These are phyloP conservation scores for Pterula multifida DNA, from an alignment of 1,284 basidiomycete species.

Conservation along the genomic window DNA sequence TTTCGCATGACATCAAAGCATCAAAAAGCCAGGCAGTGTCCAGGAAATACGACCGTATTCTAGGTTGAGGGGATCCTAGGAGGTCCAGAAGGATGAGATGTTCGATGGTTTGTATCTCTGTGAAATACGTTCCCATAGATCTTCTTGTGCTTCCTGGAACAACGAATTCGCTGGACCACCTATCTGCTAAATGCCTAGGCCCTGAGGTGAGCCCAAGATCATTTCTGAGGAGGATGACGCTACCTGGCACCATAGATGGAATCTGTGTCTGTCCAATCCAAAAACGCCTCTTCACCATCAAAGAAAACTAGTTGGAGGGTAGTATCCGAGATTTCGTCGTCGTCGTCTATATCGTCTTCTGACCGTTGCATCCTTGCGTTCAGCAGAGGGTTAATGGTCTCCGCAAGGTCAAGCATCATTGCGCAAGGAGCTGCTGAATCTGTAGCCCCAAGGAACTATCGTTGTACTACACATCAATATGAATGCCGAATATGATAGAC, in stretches of 20 bases:
- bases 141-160: slow-evolving; percentile 49
- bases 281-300: slow-evolving; percentile 96
- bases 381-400: slow-evolving; percentile 63
- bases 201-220: slow-evolving; percentile 3
- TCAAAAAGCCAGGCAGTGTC: slow-evolving; percentile 90
- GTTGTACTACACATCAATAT: slow-evolving; percentile 6
- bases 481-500: slow-evolving; percentile 1
- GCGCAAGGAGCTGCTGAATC: slow-evolving; percentile 96
- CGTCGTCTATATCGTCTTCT: slow-evolving; percentile 47
- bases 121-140: slow-evolving; percentile 37
- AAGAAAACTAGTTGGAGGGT: slow-evolving; percentile 95
- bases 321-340: slow-evolving; percentile 68
- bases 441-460: slow-evolving; percentile 91
- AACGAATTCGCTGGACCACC: slow-evolving; percentile 68
- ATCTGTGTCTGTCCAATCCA: slow-evolving; percentile 81
- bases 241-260: slow-evolving; percentile 91
- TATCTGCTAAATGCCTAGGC: slow-evolving; percentile 72
- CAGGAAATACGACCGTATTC: slow-evolving; percentile 69
- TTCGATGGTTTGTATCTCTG: slow-evolving; percentile 72
- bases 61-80: slow-evolving; percentile 64
- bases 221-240: not conserved
- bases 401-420: slow-evolving; percentile 84
- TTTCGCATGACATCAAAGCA: slow-evolving; percentile 56
- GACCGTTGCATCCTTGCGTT: slow-evolving; percentile 47
- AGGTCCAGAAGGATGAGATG: slow-evolving; percentile 87